Percentiles rank a stretch among this genome's conserved stretches.
These are phyloP conservation scores for Secale cereale DNA, from an alignment of 176 grass and related monocot genomes.

Conservation along the genomic window DNA sequence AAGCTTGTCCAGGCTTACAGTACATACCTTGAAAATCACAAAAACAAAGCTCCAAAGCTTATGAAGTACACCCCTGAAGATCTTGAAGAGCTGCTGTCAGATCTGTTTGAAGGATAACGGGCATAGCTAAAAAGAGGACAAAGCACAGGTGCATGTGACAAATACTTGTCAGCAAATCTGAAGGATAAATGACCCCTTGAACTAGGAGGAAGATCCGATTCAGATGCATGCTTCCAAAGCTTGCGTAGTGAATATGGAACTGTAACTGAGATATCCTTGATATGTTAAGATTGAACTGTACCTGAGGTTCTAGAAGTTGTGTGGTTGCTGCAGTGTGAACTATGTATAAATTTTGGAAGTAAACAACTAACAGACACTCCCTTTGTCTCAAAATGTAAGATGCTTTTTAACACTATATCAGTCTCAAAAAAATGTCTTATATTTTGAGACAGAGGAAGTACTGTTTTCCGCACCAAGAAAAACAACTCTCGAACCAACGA, in stretches of 20 bases:
- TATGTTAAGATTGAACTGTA: not conserved
- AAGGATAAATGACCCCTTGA: not conserved
- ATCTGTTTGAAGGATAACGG: slow-evolving; percentile 16
- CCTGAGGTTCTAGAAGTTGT: not conserved
- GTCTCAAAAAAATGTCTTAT: no score
- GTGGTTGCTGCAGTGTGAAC: not conserved
- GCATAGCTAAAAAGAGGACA: not conserved
- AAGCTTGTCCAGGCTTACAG: slow-evolving; percentile 10
- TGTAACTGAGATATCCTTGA: not conserved
- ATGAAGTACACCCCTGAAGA: slow-evolving; percentile 7
- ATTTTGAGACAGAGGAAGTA: no score
- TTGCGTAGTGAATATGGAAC: not conserved
- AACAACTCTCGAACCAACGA: no score
- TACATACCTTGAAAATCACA: not conserved
- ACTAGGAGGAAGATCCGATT: not conserved
- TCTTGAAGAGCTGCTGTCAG: not conserved
- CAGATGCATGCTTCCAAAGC: not conserved
- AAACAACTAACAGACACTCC: no score
- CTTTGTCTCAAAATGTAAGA: no score
- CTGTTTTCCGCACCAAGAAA: no score
- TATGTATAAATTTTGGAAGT: no score
- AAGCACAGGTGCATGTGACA: not conserved
- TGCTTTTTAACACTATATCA: no score
- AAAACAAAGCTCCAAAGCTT: slow-evolving; percentile 10
- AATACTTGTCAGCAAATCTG: not conserved